phyloP scores from a whole-genome alignment of 805 yeast species.

The Pichia phayaonensis region DNA sequence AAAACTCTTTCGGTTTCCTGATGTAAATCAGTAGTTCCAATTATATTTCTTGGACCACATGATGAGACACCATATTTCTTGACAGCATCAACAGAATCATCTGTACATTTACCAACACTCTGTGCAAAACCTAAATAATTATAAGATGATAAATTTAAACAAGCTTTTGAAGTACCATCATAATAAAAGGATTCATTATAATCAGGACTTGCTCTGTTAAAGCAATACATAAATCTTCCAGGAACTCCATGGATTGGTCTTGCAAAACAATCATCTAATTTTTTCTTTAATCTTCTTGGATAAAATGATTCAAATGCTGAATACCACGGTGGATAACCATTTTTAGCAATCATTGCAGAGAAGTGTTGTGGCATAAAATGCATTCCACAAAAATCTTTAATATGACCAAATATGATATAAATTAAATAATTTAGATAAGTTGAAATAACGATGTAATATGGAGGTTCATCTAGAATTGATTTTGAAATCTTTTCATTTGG shows the following conservation, averaged over 20 bases:
- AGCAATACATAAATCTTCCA: constrained; percentile 80
- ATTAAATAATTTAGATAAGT: constrained; percentile 83
- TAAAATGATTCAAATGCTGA: constrained; percentile 91
- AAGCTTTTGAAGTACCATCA: constrained; percentile 68
- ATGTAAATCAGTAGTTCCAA: constrained; percentile 76
- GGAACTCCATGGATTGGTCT: constrained; percentile 98
- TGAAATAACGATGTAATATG: constrained; percentile 66
- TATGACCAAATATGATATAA: constrained; percentile 81
- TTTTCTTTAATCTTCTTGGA: constrained; percentile 81
- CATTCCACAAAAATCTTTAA: constrained; percentile 82
- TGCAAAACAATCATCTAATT: constrained; percentile 91
- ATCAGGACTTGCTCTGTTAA: constrained; percentile 67
- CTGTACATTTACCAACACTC: constrained; percentile 86
- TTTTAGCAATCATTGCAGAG: constrained; percentile 58
- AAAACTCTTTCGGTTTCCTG: constrained; percentile 63
- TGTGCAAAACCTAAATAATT: constrained; percentile 97
- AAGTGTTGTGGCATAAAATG: constrained; percentile 60
- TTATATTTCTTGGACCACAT: constrained; percentile 66
- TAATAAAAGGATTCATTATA: constrained; percentile 59
- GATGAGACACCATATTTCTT: constrained; percentile 68
- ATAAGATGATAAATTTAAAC: constrained; percentile 82
- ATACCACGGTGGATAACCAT: constrained; percentile 95
- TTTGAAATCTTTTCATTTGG: constrained; percentile 49
- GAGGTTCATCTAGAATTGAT: constrained; percentile 77
- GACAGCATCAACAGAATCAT: constrained; percentile 55